phyloP scores from a whole-genome alignment of 768 basidiomycete species.

The Pleurotus djamor region DNA sequence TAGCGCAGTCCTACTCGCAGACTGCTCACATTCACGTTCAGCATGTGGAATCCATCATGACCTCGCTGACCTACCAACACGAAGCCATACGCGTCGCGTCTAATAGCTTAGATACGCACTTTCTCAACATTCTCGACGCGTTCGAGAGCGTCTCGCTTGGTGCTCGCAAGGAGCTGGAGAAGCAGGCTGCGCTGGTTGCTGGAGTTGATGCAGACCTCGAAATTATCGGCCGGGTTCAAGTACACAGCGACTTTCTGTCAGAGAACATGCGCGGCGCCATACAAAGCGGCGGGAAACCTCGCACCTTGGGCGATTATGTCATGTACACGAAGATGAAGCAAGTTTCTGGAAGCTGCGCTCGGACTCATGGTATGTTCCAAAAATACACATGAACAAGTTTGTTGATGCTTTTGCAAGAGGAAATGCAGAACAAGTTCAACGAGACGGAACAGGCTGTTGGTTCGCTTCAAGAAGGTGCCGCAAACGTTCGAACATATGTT shows the following conservation, averaged over 20 bases:
- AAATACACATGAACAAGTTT: neutral
- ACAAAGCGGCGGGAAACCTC: constrained; percentile 63
- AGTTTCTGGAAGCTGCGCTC: constrained; percentile 69
- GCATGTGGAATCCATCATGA: constrained; percentile 47
- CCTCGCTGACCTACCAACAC: constrained; percentile 62
- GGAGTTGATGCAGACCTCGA: constrained; percentile 73
- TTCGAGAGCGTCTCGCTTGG: constrained; percentile 58
- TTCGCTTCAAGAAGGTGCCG: constrained; percentile 55
- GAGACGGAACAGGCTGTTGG: constrained; percentile 53
- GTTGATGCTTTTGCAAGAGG: constrained; percentile 39
- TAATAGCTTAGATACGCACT: constrained; percentile 66
- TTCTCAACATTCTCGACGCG: constrained; percentile 67
- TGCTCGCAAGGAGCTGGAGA: constrained; percentile 66
- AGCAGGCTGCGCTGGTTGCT: constrained; percentile 59
- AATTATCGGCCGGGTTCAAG: constrained; percentile 59
- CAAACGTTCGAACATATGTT: constrained; percentile 52
- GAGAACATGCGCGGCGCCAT: constrained; percentile 64
- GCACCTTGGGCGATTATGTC: constrained; percentile 81
- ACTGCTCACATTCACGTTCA: constrained; percentile 66
- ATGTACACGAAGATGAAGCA: constrained; percentile 76
- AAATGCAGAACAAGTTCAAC: constrained; percentile 51
- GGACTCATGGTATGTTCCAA: constrained; percentile 60
- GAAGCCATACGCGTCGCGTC: constrained; percentile 75
- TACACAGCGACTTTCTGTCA: constrained; percentile 79
- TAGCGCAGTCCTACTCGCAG: constrained; percentile 65